phyloP scores from a whole-genome alignment of 1,139 yeast genomes.

The Lipomyces yarrowii region DNA sequence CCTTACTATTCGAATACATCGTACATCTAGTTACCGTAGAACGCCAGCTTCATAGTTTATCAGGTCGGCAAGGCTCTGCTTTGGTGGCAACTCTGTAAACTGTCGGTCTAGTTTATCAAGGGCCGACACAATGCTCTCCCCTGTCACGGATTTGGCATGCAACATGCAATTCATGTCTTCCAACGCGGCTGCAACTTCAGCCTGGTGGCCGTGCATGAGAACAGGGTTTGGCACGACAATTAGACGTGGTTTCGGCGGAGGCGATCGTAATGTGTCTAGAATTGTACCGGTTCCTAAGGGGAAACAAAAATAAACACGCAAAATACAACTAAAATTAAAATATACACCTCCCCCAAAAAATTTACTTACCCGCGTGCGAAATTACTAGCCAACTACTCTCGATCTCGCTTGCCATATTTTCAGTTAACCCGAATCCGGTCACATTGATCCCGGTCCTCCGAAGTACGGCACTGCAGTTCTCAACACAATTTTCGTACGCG shows the following conservation, averaged over 20 bases:
- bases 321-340: no score
- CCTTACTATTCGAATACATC: not conserved
- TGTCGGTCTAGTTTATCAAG: not conserved
- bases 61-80: constrained; percentile 1
- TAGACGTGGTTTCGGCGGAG: constrained; percentile 42
- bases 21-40: not conserved
- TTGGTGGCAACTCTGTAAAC: not conserved
- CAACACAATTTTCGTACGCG: constrained; percentile 34
- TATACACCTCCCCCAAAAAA: no score
- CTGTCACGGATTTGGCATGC: not conserved
- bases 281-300: constrained; percentile 75
- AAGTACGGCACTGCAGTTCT: not conserved
- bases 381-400: constrained; percentile 58
- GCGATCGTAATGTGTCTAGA: constrained; percentile 70
- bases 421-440: constrained; percentile 42
- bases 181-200: constrained; percentile 70
- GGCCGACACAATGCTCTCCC: constrained; percentile 1
- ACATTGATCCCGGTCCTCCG: constrained; percentile 43
- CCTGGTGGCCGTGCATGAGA: constrained; percentile 87
- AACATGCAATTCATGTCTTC: constrained; percentile 33
- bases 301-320: not conserved
- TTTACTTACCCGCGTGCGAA: constrained; percentile 69
- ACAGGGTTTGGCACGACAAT: constrained; percentile 69
- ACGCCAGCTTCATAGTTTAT: constrained; percentile 21
- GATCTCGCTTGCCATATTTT: constrained; percentile 52